Base-by-base conservation (phyloP, 441 rosid species). In the Populus tomentosa region DNA sequence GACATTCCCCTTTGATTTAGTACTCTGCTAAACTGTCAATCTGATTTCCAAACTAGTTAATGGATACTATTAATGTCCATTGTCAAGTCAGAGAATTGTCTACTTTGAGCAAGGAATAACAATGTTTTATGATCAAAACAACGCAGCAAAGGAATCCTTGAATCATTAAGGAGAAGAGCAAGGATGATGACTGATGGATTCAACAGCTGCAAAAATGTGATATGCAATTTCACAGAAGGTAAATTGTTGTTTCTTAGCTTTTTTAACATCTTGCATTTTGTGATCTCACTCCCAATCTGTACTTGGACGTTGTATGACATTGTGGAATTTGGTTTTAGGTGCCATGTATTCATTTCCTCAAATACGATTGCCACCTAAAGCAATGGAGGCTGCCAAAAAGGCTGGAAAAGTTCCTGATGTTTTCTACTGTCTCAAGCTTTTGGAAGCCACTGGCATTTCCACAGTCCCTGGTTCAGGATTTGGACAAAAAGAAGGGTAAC, bases 301-400 rank as follows among this genome's bases (percentile, higher is more conserved):
- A 23, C 32, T 21, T 42, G 72, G 71, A 71, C 32, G 64, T 67
- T 42, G 13, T 18, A 23, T 42, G 46, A 40, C 42, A 66, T 50
- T 14, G 11, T 35, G 6, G 26, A 69, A 53, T 40, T 59, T 77
- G 69, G 26, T 79, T 78, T 24, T 80, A 95, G 99, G 99, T 84
- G 99, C 99, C 69, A 95, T 95, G 98, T 95, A 95, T 80, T 95
- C 99, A 6, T 95, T 95, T 82, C 99, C 99, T 78, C 99, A 95
- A 90, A 87, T 95, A 79, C 84, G 85, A 20, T 69, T 95, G 80
- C 99, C 99, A 66, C 90, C 94, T 16, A 89, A 84, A 82, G 98
- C 98, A 59, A 83, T 92, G 46, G 97, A 94, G 87, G 97, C 94
- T n/a, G 99, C 97, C 53, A 89, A 88, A 78, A 79, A 73, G 80